Evolutionary conservation across 2,329 filamentous ascomycete genomes (phyloP).

Genomic region (Curvularia sp.): DNA sequence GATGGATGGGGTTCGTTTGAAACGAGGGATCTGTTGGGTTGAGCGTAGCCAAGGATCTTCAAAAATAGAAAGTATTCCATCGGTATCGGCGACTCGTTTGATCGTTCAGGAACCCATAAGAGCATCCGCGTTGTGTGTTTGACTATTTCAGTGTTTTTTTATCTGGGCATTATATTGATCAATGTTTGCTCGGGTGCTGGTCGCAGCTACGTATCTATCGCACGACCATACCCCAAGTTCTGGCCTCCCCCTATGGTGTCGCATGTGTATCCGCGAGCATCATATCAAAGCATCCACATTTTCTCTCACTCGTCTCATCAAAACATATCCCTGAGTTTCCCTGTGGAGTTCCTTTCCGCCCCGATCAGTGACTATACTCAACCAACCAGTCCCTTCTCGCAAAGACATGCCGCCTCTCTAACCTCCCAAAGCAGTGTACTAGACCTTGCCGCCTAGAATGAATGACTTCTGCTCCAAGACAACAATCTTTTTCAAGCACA

Average conservation of each 20-base stretch:
- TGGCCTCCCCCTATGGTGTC: not conserved
- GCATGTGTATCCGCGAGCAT: not conserved
- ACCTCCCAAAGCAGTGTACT: constrained; percentile 8
- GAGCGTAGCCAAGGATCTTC: not conserved
- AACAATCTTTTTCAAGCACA: constrained; percentile 11
- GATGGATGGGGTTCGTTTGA: not conserved
- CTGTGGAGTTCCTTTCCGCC: too few relatives aligned
- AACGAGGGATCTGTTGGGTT: not conserved
- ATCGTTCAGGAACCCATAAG: not conserved
- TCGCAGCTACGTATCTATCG: not conserved
- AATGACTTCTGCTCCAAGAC: constrained; percentile 7
- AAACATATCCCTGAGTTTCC: not conserved
- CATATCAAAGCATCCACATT: not conserved
- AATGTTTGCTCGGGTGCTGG: not conserved
- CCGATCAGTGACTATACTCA: too few relatives aligned
- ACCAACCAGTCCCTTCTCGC: not conserved
- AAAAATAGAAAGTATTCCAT: not conserved
- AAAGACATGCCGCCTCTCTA: not conserved
- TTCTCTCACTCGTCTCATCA: not conserved
- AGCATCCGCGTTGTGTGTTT: not conserved
- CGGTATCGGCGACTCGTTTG: not conserved
- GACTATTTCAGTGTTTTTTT: not conserved
- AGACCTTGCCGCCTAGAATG: not conserved
- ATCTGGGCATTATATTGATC: not conserved
- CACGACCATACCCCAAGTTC: not conserved